Conservation (phyloP, 345 rosid genomes). For the Boechera divaricarpa region DNA sequence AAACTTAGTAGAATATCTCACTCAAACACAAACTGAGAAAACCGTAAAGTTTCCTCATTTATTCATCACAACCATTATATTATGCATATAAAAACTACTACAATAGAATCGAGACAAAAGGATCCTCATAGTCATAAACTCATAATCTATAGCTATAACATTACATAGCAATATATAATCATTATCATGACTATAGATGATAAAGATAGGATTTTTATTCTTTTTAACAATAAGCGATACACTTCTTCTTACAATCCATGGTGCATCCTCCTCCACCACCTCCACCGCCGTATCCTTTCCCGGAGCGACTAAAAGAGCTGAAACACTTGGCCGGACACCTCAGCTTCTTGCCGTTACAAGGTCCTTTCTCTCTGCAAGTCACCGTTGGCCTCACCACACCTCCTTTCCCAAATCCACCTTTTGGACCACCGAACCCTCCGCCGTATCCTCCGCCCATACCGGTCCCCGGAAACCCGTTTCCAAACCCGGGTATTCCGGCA, state of each 20-base stretch:
- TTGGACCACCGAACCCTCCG: constrained; percentile 66
- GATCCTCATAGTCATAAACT: constrained; percentile 35
- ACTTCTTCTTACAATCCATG: constrained; percentile 93
- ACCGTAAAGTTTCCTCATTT: constrained; percentile 37
- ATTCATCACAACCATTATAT: constrained; percentile 37
- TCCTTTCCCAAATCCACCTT: constrained; percentile 68
- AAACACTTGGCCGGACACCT: constrained; percentile 96
- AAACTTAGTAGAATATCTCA: background rate
- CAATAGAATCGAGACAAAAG: constrained; percentile 33
- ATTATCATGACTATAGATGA: constrained; percentile 30
- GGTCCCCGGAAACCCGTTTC: constrained; percentile 50
- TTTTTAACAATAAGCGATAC: constrained; percentile 77
- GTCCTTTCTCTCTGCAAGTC: constrained; percentile 80
- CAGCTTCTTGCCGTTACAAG: constrained; percentile 81
- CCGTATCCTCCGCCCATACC: constrained; percentile 67
- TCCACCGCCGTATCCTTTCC: constrained; percentile 88
- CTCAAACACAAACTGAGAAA: constrained; percentile 22
- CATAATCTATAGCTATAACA: constrained; percentile 31
- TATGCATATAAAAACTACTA: constrained; percentile 18
- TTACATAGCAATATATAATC: constrained; percentile 31
- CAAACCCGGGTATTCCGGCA: constrained; percentile 62
- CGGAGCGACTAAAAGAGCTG: constrained; percentile 81
- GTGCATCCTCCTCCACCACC: constrained; percentile 99
- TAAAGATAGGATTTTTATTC: constrained; percentile 5
- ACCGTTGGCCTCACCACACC: constrained; percentile 67